A percentile compares a stretch with the other conserved stretches of the same genome.
Evolutionary conservation across 129 eudicot genomes (phyloP).

Genomic region (Rutidosis leptorrhynchoides): DNA sequence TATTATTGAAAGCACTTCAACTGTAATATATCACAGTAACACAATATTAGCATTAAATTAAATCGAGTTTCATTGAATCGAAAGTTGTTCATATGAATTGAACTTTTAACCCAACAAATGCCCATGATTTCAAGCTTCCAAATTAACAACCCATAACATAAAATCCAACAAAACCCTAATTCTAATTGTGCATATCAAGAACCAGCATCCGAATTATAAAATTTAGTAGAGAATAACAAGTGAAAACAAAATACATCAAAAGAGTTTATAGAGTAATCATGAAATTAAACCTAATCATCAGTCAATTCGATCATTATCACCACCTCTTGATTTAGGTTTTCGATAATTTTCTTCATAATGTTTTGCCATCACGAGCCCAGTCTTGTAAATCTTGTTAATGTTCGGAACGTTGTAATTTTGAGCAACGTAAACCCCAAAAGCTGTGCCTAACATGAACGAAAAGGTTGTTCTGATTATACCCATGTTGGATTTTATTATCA

Average conservation of each 20-base stretch:
- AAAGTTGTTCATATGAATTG: neutral
- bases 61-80: too few species aligned
- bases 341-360: constrained; percentile 40
- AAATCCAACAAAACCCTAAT: constrained; percentile 24
- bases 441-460: constrained; percentile 45
- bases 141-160: neutral
- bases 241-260: neutral
- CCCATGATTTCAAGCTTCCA: constrained; percentile 3
- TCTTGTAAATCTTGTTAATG: constrained; percentile 28
- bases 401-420: constrained; percentile 53
- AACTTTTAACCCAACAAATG: constrained; percentile 10
- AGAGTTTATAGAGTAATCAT: neutral
- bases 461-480: constrained; percentile 42
- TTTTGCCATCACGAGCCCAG: constrained; percentile 30
- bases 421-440: constrained; percentile 52
- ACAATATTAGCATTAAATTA: neutral
- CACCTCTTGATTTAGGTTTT: constrained; percentile 24
- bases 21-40: neutral
- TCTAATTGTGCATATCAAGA: constrained; percentile 17
- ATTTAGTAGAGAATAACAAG: neutral
- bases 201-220: constrained; percentile 12
- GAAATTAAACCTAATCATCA: constrained; percentile 18
- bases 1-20: neutral
- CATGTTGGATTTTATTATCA: constrained; percentile 31
- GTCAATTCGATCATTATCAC: constrained; percentile 22